Evolutionary conservation across 371 early-diverging fungal genomes (phyloP), one percentile per base, ranked within the genome.

Genomic region (Rhizopus microsporus): DNA sequence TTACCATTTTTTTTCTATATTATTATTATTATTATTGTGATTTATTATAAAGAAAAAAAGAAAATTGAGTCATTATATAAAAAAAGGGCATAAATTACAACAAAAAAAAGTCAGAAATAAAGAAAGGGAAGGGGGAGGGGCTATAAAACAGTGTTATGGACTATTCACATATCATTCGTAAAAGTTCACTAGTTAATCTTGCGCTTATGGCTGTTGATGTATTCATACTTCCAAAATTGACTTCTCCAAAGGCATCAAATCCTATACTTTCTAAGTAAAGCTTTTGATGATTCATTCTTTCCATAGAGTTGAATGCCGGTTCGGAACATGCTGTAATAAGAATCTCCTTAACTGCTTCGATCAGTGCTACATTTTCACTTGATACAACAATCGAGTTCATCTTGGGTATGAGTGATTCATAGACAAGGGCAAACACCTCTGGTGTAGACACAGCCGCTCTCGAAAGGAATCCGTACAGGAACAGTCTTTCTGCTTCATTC

Each of bases 301-400:
- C 67, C 6, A 62, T 47, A 6, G 50, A 59, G 23, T 69, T 61
- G 35, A 83, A 72, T 7, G 72, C 74, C 8, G 85, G 81, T 43
- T 82, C 81, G 7, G 87, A 84, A 16, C 87, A 81, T 32, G 88
- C 86, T 0, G 89, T 85, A 48, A 87, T 75, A n/a, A 89, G 71
- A 62, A 92, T 90, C 2, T 79, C 73, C 31, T 84, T 80, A 6
- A 84, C 77, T 5, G 81, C 60, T 9, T 79, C 74, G 16, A 81
- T 51, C 13, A 83, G 43, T 4, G 69, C 65, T 3, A 71, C 56
- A 35, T 79, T 73, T 23, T 84, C 76, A 52, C 74, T 78, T 5
- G 69, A 70, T 29, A 72, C 57, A 29, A 83, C 67, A 45, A 80
- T 68, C 8, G 71, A 67, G 16, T 72, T 77, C 75, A 85, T 76